Base-by-base conservation (phyloP, 2,329 filamentous ascomycete species). In the Xylaria sp. region DNA sequence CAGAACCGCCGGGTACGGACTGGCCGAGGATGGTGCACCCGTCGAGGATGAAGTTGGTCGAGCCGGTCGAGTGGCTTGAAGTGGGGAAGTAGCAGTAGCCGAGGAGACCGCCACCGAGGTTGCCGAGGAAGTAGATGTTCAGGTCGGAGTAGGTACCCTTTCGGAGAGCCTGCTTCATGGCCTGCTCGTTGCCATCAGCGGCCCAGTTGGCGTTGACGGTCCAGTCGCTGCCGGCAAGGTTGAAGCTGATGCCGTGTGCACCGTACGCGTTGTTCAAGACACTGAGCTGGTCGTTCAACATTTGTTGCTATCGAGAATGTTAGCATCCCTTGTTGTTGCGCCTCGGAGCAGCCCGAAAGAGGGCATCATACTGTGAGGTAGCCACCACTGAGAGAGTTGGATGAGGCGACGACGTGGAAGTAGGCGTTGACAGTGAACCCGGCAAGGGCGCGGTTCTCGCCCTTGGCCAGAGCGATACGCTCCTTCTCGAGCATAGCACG, bases 151-250 rank as follows among this genome's bases (percentile, higher is more conserved):
- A 85, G 65, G 78, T 77, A 55, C 84, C 83, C 75, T 82, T 78
- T 67, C 81, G 82, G 10, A 85, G 82, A 30, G 78, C 73, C 45
- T 66, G 73, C 80, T 84, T 85, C 83, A 85, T 85, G 2, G 71
- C 76, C 60, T 78, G 60, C 66, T 83, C 80, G n/a, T 72, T 68
- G 1, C 77, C 76, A 28, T 82, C 83, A 15, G 66, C 70, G 34
- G 83, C 82, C 83, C 84, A 87, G 72, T 76, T 76, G 23, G 75
- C 45, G 78, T 87, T 86, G 72, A 85, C 76, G 41, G 84, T 84
- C 69, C 79, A 82, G 63, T 81, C 80, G 23, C 77, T 83, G 61
- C 78, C 78, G 23, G 80, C 77, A 46, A 84, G 79, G 30, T 78
- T 79, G 76, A 86, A 87, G 1, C 73, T 73, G 70, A 86, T 79